Base-by-base conservation (phyloP, 495 filamentous ascomycete genomes). In the Penicillium argentinense region DNA sequence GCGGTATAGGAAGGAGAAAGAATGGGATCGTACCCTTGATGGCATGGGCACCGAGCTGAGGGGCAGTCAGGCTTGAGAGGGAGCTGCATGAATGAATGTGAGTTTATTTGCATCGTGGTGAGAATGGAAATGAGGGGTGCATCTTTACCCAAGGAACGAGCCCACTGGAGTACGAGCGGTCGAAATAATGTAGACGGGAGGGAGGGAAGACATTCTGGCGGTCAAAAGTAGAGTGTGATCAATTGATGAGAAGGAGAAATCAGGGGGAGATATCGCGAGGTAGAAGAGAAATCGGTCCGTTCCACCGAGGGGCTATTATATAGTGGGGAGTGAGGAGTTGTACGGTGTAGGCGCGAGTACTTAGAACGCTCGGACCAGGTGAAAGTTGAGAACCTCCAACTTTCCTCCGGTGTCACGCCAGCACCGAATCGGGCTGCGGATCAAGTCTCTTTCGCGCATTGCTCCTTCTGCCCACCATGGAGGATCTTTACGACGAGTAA, bases 181-280 rank as follows among this genome's bases (percentile, higher is more conserved):
- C 33, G 92, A 91, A 56, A 97, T 90, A 66, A 98, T 97, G 73
- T 97, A 98, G 41, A 98, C 93, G 19, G 89, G 77, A 54, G 89
- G 84, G 51, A 88, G 79, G 34, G 73, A 72, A 56, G 83, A 71
- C 81, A 62, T 62, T 18, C 16, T 51, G 28, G 16, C n/a, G n/a
- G n/a, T n/a, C n/a, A n/a, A 1, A 19, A n/a, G 25, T 32, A 24
- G 14, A 18, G n/a, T 18, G 1, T 9, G 51, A 43, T 27, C 9
- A 29, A 29, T 27, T 30, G 4, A 21, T 12, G 39, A 38, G 28
- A 14, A 14, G 6, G 7, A 27, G 37, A 33, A 9, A 16, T 27
- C 19, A 28, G 37, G 23, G 12, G 13, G 23, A 27, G 27, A 23
- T 19, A 47, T 30, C n/a, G 37, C 16, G 34, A 24, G 28, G 30